Base-by-base conservation (phyloP, 2,329 filamentous ascomycete species). In the Colletotrichum caudatum region DNA sequence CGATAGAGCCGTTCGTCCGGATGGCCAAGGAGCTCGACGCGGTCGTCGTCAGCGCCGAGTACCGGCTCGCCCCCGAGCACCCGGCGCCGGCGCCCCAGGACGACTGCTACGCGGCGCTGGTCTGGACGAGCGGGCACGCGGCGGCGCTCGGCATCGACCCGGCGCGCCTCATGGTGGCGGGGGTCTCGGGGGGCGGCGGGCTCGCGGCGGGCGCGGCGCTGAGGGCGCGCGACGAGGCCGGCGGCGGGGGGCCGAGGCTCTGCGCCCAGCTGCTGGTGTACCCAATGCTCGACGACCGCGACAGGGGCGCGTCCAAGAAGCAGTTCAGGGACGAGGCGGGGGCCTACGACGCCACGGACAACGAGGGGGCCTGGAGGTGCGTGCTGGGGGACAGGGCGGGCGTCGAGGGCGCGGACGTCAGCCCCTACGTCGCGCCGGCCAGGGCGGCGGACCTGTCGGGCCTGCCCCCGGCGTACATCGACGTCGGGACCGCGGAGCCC, bases 211-310 rank as follows among this genome's bases (percentile, higher is more conserved):
- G 77, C 8, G 74, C 82, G 41, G 78, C 80, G 1, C 74, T 85
- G 58, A 77, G 82, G 71, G 82, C 82, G 9, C 76, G 82, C 26
- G 80, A 83, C 70, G 71, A 76, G 35, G 61, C 74, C 51, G 71
- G 76, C 26, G 61, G 82, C 51, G 71, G 76, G 29, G 61, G 82
- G 75, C 66, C 77, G 74, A 50, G 73, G 81, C 66, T 80, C 76
- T 51, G 82, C 80, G 76, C 74, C 18, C 81, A 85, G 76, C 78
- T 86, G 56, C 79, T 86, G 14, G 77, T 83, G 57, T 83, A 83
- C 60, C 84, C 83, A 4, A 86, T 86, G 84, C 76, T 87, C 16
- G 84, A 87, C 74, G 82, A 86, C 71, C 76, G 80, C 53, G 77
- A 78, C n/a, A 76, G 71, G n/a, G 57, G 57, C 51, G 71, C 71